These are phyloP conservation scores for Tylopilus sp. DNA, from an alignment of 1,284 basidiomycete genomes.

Conservation along the genomic window DNA sequence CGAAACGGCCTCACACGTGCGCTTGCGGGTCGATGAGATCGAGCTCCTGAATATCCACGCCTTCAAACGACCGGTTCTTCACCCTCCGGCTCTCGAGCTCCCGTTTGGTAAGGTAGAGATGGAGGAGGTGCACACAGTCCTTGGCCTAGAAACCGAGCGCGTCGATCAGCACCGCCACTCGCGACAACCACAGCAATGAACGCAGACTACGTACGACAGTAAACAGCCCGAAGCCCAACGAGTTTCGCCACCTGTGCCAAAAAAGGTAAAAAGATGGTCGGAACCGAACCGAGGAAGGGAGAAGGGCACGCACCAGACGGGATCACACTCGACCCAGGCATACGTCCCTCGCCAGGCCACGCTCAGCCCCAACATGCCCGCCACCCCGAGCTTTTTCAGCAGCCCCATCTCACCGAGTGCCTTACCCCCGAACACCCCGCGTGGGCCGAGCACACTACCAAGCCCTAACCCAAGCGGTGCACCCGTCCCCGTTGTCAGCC, in stretches of 20 bases:
- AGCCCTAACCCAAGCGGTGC: constrained; percentile 1
- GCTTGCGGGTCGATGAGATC: constrained; percentile 49
- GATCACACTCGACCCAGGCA: constrained; percentile 61
- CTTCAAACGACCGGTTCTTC: constrained; percentile 64
- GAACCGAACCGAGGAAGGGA: neutral
- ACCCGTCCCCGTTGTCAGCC: constrained; percentile 12
- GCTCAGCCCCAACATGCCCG: constrained; percentile 40
- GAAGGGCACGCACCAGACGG: constrained; percentile 55
- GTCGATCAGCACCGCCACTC: neutral
- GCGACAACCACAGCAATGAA: neutral
- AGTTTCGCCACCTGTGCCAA: constrained; percentile 61
- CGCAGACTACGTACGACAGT: constrained; percentile 43
- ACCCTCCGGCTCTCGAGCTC: constrained; percentile 63
- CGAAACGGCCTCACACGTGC: constrained; percentile 10
- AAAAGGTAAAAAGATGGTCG: neutral
- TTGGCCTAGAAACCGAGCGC: constrained; percentile 43
- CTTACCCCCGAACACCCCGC: constrained; percentile 20
- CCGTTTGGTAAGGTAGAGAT: constrained; percentile 62
- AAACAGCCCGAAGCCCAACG: constrained; percentile 63
- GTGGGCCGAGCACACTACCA: constrained; percentile 6
- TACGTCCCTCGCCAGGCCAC: constrained; percentile 52
- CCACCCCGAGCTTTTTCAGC: constrained; percentile 28
- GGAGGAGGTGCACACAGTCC: constrained; percentile 59
- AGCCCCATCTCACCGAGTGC: constrained; percentile 20
- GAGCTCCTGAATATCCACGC: constrained; percentile 57